Conservation (phyloP, 2,329 filamentous ascomycete genomes). For the Orbilia ellipsospora region DNA sequence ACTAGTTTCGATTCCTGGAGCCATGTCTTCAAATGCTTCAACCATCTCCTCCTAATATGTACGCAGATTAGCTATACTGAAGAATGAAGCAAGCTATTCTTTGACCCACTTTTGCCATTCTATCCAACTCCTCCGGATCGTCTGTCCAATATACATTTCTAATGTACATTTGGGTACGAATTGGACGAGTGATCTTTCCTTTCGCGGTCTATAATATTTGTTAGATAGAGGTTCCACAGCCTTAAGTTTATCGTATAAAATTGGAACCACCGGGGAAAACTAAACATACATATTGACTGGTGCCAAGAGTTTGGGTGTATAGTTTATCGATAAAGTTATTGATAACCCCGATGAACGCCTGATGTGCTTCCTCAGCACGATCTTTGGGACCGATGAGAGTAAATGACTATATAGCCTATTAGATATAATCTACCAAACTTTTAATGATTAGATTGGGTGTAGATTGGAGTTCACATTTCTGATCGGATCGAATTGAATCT, state of each 20-base stretch:
- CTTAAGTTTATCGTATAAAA: background rate
- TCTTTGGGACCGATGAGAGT: constrained; percentile 39
- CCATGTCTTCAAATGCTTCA: constrained; percentile 40
- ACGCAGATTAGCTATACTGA: background rate
- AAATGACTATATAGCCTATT: constrained; percentile 31
- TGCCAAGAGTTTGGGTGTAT: constrained; percentile 15
- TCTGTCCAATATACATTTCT: constrained; percentile 40
- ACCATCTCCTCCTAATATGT: constrained; percentile 32
- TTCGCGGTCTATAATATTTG: constrained; percentile 17
- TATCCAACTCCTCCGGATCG: constrained; percentile 33
- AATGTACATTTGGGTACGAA: constrained; percentile 40
- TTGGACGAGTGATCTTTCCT: constrained; percentile 32
- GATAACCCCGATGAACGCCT: constrained; percentile 29
- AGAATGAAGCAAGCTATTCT: background rate
- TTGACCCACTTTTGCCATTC: constrained; percentile 14
- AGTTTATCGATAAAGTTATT: too few species aligned
- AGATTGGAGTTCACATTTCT: constrained; percentile 23
- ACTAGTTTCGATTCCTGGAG: constrained; percentile 10
- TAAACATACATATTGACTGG: constrained; percentile 20
- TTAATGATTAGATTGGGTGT: background rate
- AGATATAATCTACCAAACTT: background rate
- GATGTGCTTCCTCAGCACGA: constrained; percentile 15
- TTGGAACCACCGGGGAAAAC: too few species aligned
- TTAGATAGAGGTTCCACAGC: background rate
- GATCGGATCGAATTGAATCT: constrained; percentile 43